Conservation (phyloP, 345 rosid species). For the Acer campestre region DNA sequence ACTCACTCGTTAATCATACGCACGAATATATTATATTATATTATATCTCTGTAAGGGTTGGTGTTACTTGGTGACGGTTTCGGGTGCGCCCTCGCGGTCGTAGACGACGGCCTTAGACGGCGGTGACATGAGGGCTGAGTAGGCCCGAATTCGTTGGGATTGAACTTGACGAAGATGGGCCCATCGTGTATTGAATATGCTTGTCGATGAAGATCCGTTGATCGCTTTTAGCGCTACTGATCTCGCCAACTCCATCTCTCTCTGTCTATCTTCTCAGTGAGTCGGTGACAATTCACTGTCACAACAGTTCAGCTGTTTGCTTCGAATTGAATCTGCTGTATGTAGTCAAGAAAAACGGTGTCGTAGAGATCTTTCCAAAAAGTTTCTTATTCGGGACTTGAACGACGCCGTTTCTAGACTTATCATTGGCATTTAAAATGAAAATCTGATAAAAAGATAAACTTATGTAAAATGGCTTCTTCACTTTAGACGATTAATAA, state of each 20-base stretch:
- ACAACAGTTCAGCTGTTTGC: background rate
- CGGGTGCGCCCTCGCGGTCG: constrained; percentile 82
- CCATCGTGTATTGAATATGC: background rate
- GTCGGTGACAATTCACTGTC: background rate
- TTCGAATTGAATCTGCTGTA: background rate
- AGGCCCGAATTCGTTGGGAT: constrained; percentile 36
- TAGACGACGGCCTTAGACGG: constrained; percentile 80
- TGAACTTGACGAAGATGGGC: background rate
- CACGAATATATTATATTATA: no score
- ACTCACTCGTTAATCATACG: background rate
- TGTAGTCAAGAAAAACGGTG: background rate
- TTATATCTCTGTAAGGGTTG: background rate
- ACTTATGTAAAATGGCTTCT: no score
- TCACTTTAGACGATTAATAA: no score
- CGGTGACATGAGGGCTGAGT: constrained; percentile 69
- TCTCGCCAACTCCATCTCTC: constrained; percentile 30
- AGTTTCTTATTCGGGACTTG: no score
- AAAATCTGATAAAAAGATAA: background rate
- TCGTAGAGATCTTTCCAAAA: background rate
- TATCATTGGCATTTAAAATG: background rate
- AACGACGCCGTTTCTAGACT: background rate
- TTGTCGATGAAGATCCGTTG: constrained; percentile 12
- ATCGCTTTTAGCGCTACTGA: constrained; percentile 14
- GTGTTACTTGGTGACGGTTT: constrained; percentile 70
- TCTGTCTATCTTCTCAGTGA: background rate